Evolutionary conservation across 2,329 filamentous ascomycete species (phyloP).

Genomic region (Lecanicillium sp.): DNA sequence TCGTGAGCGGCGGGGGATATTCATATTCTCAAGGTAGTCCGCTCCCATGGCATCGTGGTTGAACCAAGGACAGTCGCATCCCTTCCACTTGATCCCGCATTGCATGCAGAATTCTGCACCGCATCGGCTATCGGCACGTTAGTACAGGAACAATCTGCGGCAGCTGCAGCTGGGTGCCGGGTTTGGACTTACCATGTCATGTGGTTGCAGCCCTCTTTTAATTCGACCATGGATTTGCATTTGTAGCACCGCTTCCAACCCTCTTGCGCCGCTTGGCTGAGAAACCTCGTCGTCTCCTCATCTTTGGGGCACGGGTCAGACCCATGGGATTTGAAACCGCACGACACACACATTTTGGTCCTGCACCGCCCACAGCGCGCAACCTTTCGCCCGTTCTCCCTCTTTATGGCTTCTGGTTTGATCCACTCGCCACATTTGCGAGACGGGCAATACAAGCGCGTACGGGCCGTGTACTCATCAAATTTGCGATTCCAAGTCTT

Average conservation of each 20-base stretch:
- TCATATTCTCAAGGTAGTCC: conserved; percentile 47
- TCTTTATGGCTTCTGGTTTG: conserved; percentile 59
- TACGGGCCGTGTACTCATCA: conserved; percentile 64
- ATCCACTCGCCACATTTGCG: conserved; percentile 74
- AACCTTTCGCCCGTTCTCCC: conserved; percentile 50
- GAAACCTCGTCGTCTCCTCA: conserved; percentile 54
- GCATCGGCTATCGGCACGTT: conserved; percentile 50
- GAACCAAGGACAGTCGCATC: conserved; percentile 76
- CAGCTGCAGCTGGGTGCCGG: neutral
- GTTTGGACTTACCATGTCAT: conserved; percentile 67
- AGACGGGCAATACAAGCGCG: conserved; percentile 70
- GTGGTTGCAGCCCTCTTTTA: conserved; percentile 79
- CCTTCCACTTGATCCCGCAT: conserved; percentile 76
- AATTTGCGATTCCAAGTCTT: conserved; percentile 74
- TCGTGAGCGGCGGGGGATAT: conserved; percentile 31
- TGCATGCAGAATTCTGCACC: conserved; percentile 82
- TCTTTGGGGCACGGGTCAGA: conserved; percentile 64
- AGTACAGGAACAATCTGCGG: conserved; percentile 5
- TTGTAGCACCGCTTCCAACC: conserved; percentile 71
- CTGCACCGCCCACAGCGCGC: conserved; percentile 66
- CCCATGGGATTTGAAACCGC: conserved; percentile 68
- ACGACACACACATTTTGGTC: conserved; percentile 66
- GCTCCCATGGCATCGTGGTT: conserved; percentile 50
- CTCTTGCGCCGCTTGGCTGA: conserved; percentile 56
- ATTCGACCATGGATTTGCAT: conserved; percentile 67